Percentiles rank a stretch among this genome's conserved stretches.
phyloP scores from a whole-genome alignment of 345 rosid species.

The Alliaria petiolata region DNA sequence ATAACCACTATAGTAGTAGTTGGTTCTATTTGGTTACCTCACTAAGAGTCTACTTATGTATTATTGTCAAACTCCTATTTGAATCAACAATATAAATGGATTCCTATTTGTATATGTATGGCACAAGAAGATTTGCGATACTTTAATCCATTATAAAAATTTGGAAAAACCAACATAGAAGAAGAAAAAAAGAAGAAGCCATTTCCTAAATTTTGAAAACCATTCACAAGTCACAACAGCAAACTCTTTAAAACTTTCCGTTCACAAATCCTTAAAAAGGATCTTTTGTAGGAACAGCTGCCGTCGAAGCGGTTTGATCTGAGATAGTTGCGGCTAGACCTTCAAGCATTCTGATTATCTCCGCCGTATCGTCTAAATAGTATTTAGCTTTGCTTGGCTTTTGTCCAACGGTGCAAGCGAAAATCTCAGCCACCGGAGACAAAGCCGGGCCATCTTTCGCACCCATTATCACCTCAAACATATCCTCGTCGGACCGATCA shows the following conservation, averaged over 20 bases:
- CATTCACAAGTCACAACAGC: slow-evolving; percentile 17
- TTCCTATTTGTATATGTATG: not conserved
- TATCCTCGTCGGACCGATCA: slow-evolving; percentile 92
- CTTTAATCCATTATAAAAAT: not conserved
- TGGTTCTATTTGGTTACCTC: not conserved
- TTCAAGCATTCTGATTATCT: slow-evolving; percentile 72
- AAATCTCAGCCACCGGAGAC: slow-evolving; percentile 84
- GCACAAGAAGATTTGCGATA: not conserved
- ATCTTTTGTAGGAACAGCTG: not conserved
- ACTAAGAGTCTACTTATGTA: not conserved
- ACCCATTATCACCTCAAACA: slow-evolving; percentile 81
- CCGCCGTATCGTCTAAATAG: slow-evolving; percentile 78
- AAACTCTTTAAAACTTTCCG: not conserved
- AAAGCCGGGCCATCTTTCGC: slow-evolving; percentile 49
- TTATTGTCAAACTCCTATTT: not conserved
- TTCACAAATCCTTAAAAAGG: slow-evolving; percentile 18
- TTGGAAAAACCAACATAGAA: not conserved
- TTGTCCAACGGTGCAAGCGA: slow-evolving; percentile 90
- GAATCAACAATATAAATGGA: not conserved
- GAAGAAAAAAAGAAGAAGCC: not conserved
- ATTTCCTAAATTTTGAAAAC: slow-evolving; percentile 8
- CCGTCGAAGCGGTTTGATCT: not conserved
- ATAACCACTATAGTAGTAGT: not conserved
- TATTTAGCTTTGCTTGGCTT: slow-evolving; percentile 95
- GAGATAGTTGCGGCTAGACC: slow-evolving; percentile 39